Percentiles rank a stretch among this genome's conserved stretches.
phyloP scores from a whole-genome alignment of 768 basidiomycete genomes.

The Suillus decipiens region DNA sequence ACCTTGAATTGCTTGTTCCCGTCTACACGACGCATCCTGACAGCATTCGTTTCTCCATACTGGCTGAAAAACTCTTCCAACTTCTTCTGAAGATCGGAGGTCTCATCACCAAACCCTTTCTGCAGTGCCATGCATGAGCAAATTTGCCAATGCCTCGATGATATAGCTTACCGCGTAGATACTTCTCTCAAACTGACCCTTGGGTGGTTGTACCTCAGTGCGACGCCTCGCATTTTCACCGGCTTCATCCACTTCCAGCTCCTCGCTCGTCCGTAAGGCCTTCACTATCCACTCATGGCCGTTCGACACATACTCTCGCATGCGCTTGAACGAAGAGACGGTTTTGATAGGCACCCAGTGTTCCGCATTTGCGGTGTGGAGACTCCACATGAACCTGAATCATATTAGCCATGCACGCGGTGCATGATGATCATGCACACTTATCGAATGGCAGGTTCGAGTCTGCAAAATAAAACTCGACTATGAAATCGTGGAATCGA shows the following conservation, averaged over 20 bases:
- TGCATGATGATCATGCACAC: constrained; percentile 36
- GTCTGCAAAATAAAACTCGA: constrained; percentile 96
- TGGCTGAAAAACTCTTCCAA: constrained; percentile 80
- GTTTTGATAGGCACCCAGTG: constrained; percentile 92
- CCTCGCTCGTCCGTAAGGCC: constrained; percentile 54
- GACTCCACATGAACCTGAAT: constrained; percentile 90
- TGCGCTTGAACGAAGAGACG: constrained; percentile 92
- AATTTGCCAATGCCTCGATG: background rate
- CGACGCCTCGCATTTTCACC: constrained; percentile 73
- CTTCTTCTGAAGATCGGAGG: constrained; percentile 62
- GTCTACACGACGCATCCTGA: constrained; percentile 84
- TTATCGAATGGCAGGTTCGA: constrained; percentile 93
- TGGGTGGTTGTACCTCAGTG: constrained; percentile 76
- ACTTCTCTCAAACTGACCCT: constrained; percentile 78
- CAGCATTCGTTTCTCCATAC: constrained; percentile 77
- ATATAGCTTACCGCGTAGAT: constrained; percentile 77
- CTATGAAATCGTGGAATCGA: constrained; percentile 39
- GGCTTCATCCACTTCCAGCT: constrained; percentile 74
- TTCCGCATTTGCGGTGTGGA: constrained; percentile 76
- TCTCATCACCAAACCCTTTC: constrained; percentile 87
- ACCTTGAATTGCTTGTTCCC: constrained; percentile 90
- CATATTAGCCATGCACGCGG: background rate
- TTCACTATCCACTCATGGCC: constrained; percentile 71
- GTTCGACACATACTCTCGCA: constrained; percentile 66
- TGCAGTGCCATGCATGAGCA: constrained; percentile 31